Evolutionary conservation across 768 basidiomycete species (phyloP).

Genomic region (Trametes cinnabarina): DNA sequence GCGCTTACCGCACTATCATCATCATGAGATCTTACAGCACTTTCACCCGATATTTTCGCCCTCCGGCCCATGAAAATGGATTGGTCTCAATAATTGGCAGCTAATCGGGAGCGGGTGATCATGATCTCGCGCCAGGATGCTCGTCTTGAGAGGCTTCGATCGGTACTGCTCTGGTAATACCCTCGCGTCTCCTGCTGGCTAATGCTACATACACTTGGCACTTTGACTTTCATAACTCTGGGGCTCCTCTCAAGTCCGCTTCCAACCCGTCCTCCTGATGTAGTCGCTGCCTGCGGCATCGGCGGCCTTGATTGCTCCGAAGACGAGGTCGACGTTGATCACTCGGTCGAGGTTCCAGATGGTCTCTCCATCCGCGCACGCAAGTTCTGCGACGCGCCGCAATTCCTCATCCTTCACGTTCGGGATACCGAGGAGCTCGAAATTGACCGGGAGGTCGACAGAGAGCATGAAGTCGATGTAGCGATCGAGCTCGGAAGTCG

Average conservation of each 20-base stretch:
- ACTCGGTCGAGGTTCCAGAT: conserved; percentile 33
- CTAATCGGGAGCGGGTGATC: too few species aligned
- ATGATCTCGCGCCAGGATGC: too few species aligned
- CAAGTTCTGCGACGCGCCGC: conserved; percentile 26
- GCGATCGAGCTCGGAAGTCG: conserved; percentile 27
- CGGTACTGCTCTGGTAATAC: too few species aligned
- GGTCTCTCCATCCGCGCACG: conserved; percentile 29
- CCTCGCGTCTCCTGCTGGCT: too few species aligned
- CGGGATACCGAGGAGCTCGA: conserved; percentile 30
- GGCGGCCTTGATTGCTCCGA: conserved; percentile 29
- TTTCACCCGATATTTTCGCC: too few species aligned
- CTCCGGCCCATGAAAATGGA: too few species aligned
- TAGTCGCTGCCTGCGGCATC: conserved; percentile 28
- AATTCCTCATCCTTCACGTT: conserved; percentile 30
- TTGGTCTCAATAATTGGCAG: too few species aligned
- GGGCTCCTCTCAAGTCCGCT: not conserved
- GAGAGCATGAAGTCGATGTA: conserved; percentile 32
- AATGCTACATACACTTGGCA: not conserved
- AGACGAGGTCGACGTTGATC: conserved; percentile 29
- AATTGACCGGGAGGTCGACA: conserved; percentile 30
- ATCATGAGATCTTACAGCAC: too few species aligned
- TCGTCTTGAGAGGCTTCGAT: too few species aligned
- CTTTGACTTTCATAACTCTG: not conserved
- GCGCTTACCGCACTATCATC: too few species aligned
- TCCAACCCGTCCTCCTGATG: conserved; percentile 23